A percentile compares a stretch with the other conserved stretches of the same genome.
Evolutionary conservation across 2,329 filamentous ascomycete genomes (phyloP).

Genomic region (Monilinia vaccinii-corymbosi): DNA sequence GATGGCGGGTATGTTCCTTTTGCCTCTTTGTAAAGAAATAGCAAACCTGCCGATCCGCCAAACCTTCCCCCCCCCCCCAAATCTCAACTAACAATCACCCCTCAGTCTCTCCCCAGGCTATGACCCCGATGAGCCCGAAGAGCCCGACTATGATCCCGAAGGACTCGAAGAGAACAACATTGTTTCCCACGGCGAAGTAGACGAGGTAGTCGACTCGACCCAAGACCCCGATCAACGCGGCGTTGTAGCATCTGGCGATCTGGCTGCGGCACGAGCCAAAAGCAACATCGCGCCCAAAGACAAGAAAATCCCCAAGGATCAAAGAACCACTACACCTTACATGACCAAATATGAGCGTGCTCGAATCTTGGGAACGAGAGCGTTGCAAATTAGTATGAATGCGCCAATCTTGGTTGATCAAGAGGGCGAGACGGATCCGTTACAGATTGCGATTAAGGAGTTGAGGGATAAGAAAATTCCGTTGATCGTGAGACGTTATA

Average conservation of each 20-base stretch:
- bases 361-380: constrained; percentile 84
- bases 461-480: constrained; percentile 98
- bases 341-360: constrained; percentile 99
- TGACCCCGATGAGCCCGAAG: constrained; percentile 44
- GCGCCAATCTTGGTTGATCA: constrained; percentile 93
- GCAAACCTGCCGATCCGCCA: not conserved
- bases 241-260: constrained; percentile 52
- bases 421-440: constrained; percentile 93
- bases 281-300: constrained; percentile 53
- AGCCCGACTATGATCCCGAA: constrained; percentile 46
- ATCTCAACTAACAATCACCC: not conserved
- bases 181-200: constrained; percentile 42
- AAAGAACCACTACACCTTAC: constrained; percentile 89
- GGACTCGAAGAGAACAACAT: constrained; percentile 37
- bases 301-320: constrained; percentile 84
- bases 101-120: constrained; percentile 37
- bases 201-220: constrained; percentile 46
- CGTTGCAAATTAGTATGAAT: constrained; percentile 97
- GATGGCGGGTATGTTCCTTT: constrained; percentile 11
- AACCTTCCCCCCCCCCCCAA: not conserved
- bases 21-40: not conserved
- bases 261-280: constrained; percentile 45
- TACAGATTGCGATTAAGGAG: constrained; percentile 97
- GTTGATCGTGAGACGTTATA: constrained; percentile 84
- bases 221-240: constrained; percentile 42